Base-by-base conservation (phyloP, 1,284 basidiomycete species). In the Trichosporon sp. region DNA sequence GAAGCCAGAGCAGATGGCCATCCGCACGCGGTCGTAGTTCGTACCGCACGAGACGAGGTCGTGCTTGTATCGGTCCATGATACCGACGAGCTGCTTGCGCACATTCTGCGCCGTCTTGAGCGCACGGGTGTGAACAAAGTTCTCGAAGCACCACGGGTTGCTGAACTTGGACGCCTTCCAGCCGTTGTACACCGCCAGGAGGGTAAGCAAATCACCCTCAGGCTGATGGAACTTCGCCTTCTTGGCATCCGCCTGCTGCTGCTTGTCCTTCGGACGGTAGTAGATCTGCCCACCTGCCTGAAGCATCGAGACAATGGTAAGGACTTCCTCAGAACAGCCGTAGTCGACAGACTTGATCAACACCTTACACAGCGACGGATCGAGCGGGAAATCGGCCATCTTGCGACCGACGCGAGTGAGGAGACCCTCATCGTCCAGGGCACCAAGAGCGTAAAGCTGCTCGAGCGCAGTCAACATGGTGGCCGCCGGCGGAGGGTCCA, bases 371-470 rank as follows among this genome's bases (percentile, higher is more conserved):
- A 95, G 85, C 3, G 92, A 89, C 6, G 96, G 97, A 73, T 98
- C 95, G 90, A 98, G 93, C 6, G 97, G 97, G 85, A 98, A 96
- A 80, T 99, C 96, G 1, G 97, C 96, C 97, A 99, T 99, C 84
- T 99, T 99, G 69, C 96, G 88, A 1, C 96, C 97, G 13, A 98
- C 85, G 18, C 93, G 88, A 0, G 97, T 99, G 76, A 99, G 85
- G 9, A 98, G 85, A 3, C 97, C 97, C 84, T 98, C 97, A 75
- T 98, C 95, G 77, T 99, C 97, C 38, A 99, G 86, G 3, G 96
- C 97, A 0, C 94, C 96, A 5, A 99, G 87, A 1, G 95, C 96
- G 82, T 97, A 98, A 2, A 99, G 84, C 70, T 92, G 90, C 81
- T 99, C 96, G 44, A 99, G 85, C 0, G 97, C 97, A 7, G 81